phyloP scores from a whole-genome alignment of 345 rosid genomes.

The Sonneratia caseolaris region DNA sequence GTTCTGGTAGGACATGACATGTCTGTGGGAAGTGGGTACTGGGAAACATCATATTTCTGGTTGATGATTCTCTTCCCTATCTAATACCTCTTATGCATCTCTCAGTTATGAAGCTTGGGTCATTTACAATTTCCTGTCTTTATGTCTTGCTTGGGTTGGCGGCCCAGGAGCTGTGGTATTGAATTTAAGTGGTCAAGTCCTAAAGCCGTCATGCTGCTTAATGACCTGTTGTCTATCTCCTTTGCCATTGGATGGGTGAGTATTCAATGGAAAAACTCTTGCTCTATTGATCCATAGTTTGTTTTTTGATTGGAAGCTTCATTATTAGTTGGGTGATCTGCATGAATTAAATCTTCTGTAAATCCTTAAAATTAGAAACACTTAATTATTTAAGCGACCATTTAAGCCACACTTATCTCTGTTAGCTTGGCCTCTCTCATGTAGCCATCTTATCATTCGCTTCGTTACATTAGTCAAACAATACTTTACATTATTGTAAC shows the following conservation, averaged over 20 bases:
- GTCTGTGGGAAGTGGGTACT: background rate
- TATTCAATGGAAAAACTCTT: background rate
- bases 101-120: no score
- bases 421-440: background rate
- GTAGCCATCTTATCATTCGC: background rate
- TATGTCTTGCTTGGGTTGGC: no score
- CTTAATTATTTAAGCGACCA: background rate
- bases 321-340: background rate
- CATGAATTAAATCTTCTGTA: background rate
- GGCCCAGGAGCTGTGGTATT: no score
- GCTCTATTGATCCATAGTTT: background rate
- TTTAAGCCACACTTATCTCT: background rate
- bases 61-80: background rate
- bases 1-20: background rate
- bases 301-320: background rate
- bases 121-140: no score
- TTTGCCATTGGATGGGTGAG: background rate
- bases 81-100: background rate
- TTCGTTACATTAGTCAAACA: background rate
- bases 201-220: no score
- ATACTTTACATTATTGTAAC: background rate
- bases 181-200: no score
- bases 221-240: no score
- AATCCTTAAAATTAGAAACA: background rate
- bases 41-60: background rate